These are phyloP conservation scores for Agroathelia rolfsii DNA, from an alignment of 1,284 basidiomycete species.

Conservation along the genomic window DNA sequence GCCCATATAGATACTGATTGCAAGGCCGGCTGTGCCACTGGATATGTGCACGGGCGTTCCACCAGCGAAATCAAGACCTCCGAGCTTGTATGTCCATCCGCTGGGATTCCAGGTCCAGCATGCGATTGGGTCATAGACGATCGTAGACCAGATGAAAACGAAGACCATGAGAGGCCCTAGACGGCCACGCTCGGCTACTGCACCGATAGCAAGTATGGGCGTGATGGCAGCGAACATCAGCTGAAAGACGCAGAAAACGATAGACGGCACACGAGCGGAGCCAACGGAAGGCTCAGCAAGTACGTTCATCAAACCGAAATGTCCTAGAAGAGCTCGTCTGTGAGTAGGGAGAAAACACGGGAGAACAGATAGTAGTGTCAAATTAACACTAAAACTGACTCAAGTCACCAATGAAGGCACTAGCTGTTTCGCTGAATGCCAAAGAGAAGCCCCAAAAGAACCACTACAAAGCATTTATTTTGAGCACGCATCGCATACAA, in stretches of 20 bases:
- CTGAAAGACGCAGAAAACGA: conserved; percentile 60
- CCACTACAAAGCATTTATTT: conserved; percentile 32
- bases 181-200: conserved; percentile 59
- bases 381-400: conserved; percentile 26
- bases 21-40: conserved; percentile 60
- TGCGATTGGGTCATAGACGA: conserved; percentile 64
- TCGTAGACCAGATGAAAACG: conserved; percentile 60
- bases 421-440: conserved; percentile 56
- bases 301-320: conserved; percentile 60
- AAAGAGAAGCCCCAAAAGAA: conserved; percentile 71
- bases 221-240: conserved; percentile 51
- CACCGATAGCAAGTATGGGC: conserved; percentile 55
- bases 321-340: too few relatives aligned
- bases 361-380: too few relatives aligned
- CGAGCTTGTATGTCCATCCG: conserved; percentile 55
- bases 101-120: conserved; percentile 65
- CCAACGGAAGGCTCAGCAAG: conserved; percentile 49
- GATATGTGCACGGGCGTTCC: conserved; percentile 67
- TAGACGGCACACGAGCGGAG: conserved; percentile 43
- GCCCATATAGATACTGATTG: conserved; percentile 64
- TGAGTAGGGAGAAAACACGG: too few relatives aligned
- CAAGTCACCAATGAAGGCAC: conserved; percentile 53
- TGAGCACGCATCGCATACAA: conserved; percentile 1
- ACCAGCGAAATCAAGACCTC: conserved; percentile 59
- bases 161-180: conserved; percentile 60